These are phyloP conservation scores for Pythium phragmiticola DNA, from an alignment of 352 stramenopile genomes.

Conservation along the genomic window DNA sequence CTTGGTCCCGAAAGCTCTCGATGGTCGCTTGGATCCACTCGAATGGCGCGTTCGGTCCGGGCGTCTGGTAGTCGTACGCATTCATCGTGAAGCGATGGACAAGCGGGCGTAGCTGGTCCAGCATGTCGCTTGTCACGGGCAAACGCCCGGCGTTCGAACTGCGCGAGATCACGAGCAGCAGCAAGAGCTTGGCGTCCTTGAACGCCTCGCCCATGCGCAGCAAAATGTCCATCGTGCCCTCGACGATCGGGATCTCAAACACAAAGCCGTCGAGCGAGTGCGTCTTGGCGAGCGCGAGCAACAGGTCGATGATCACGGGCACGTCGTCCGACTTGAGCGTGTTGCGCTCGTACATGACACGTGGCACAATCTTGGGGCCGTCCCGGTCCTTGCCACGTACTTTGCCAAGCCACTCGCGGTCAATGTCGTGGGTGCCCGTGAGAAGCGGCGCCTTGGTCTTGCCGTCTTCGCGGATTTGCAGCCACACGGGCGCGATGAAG, in stretches of 20 bases:
- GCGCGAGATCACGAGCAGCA: constrained; percentile 64
- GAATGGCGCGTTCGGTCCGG: constrained; percentile 67
- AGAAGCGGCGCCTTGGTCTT: constrained; percentile 45
- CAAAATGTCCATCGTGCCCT: constrained; percentile 62
- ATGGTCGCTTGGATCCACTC: constrained; percentile 67
- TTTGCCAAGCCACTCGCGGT: constrained; percentile 50
- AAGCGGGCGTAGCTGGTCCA: constrained; percentile 48
- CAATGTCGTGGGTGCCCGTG: constrained; percentile 73
- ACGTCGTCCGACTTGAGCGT: constrained; percentile 48
- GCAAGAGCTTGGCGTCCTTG: constrained; percentile 41
- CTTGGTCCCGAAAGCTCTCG: constrained; percentile 38
- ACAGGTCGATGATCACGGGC: constrained; percentile 46
- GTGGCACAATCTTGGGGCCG: constrained; percentile 58
- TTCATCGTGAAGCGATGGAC: constrained; percentile 85
- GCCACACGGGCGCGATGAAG: constrained; percentile 79
- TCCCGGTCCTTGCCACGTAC: constrained; percentile 24
- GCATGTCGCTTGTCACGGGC: constrained; percentile 54
- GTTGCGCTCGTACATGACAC: constrained; percentile 81
- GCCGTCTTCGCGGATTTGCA: constrained; percentile 65
- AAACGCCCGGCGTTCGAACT: constrained; percentile 54
- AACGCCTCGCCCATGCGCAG: constrained; percentile 54
- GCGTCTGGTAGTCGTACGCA: constrained; percentile 67
- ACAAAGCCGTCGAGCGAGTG: constrained; percentile 70
- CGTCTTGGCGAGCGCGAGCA: constrained; percentile 40
- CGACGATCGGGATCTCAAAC: constrained; percentile 72